A percentile compares a stretch with the other conserved stretches of the same genome.
phyloP scores from a whole-genome alignment of 2,329 filamentous ascomycete genomes.

The Apiospora pterosperma region DNA sequence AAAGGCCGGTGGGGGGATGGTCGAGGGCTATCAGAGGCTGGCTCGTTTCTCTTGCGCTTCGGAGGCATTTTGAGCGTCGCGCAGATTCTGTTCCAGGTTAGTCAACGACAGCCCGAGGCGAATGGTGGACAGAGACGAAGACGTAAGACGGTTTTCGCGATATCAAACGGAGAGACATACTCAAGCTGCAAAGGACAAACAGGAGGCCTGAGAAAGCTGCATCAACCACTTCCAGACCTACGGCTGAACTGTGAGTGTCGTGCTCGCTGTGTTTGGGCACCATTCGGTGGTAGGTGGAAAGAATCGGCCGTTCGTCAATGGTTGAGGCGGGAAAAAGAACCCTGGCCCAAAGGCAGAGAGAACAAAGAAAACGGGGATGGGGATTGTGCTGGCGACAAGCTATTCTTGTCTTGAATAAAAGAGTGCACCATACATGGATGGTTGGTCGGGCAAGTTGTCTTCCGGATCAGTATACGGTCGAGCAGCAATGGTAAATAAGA shows the following conservation, averaged over 20 bases:
- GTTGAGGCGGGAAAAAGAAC: conserved; percentile 14
- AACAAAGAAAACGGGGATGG: conserved; percentile 18
- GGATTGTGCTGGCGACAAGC: conserved; percentile 19
- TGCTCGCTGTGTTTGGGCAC: background rate
- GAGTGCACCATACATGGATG: conserved; percentile 14
- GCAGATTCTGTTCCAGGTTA: conserved; percentile 15
- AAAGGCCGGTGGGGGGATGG: conserved; percentile 62
- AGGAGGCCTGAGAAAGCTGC: background rate
- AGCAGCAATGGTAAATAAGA: background rate
- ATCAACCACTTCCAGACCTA: background rate
- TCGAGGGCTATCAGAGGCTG: conserved; percentile 46
- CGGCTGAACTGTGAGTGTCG: background rate
- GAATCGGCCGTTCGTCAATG: conserved; percentile 9
- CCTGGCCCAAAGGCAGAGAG: conserved; percentile 4
- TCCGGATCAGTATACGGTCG: background rate
- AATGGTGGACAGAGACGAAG: background rate
- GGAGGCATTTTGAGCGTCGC: conserved; percentile 44
- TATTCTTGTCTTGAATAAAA: conserved; percentile 16
- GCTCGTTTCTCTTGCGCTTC: conserved; percentile 58
- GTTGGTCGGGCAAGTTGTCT: background rate
- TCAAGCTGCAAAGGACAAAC: background rate
- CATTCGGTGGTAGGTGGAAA: background rate
- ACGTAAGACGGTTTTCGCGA: background rate
- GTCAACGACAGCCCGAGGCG: conserved; percentile 14
- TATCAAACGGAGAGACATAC: background rate